A percentile compares a stretch with the other conserved stretches of the same genome.
These are phyloP conservation scores for Fusarium cicatricum DNA, from an alignment of 2,329 filamentous ascomycete species.

Conservation along the genomic window DNA sequence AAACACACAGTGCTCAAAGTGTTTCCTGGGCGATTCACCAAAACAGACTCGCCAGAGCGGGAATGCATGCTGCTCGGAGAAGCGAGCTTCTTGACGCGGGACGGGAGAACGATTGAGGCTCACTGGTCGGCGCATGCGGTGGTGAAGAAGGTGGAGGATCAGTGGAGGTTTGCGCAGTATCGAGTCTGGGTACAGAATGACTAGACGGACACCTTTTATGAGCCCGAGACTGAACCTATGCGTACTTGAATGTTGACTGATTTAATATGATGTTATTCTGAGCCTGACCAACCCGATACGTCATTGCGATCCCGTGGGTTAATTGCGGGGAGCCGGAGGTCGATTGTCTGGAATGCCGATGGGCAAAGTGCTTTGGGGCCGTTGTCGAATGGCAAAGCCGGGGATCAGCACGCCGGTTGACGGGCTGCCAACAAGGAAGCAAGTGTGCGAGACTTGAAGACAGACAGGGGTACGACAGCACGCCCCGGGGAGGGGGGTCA, in stretches of 20 bases:
- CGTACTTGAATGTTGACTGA: not conserved
- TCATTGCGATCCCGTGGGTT: conserved; percentile 26
- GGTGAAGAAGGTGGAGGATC: conserved; percentile 40
- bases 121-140: conserved; percentile 46
- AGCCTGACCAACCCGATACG: conserved; percentile 23
- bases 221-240: not conserved
- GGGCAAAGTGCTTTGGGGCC: conserved; percentile 2
- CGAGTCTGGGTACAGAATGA: conserved; percentile 46
- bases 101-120: conserved; percentile 39
- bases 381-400: conserved; percentile 31
- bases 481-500: conserved; percentile 12
- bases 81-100: conserved; percentile 40
- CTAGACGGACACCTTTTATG: not conserved
- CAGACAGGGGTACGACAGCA: no score
- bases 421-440: conserved; percentile 7
- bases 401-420: conserved; percentile 33
- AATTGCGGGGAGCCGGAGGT: conserved; percentile 17
- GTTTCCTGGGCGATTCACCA: conserved; percentile 51
- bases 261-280: not conserved
- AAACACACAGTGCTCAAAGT: conserved; percentile 53
- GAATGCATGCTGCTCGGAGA: conserved; percentile 50
- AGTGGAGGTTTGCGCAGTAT: conserved; percentile 48
- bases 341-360: conserved; percentile 19
- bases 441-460: no score
- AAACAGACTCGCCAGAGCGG: conserved; percentile 19